phyloP scores from a whole-genome alignment of 192 early-diverging fungal genomes.

The Linderina pennispora region DNA sequence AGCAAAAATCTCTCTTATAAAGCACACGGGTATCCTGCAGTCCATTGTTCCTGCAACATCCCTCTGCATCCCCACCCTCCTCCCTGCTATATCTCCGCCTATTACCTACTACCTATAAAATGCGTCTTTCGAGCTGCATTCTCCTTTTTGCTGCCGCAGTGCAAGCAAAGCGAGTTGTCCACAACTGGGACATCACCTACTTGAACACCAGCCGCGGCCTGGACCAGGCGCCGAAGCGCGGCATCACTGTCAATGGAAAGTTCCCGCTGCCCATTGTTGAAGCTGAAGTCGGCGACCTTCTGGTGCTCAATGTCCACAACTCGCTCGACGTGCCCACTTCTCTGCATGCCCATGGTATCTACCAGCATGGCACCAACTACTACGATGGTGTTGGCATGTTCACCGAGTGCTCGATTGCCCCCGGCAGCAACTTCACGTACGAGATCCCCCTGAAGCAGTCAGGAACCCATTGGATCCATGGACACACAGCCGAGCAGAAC shows the following conservation, averaged over 20 bases:
- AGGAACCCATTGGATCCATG: slow-evolving; percentile 83
- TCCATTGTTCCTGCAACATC: too few species aligned
- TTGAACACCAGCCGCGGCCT: neutral
- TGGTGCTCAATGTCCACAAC: slow-evolving; percentile 45
- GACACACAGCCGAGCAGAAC: slow-evolving; percentile 64
- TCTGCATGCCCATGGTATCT: slow-evolving; percentile 72
- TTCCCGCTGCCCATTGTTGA: neutral
- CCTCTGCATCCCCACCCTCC: too few species aligned
- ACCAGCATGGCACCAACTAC: slow-evolving; percentile 58
- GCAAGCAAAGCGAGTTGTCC: neutral
- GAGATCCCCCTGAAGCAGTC: slow-evolving; percentile 54
- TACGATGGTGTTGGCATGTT: slow-evolving; percentile 61
- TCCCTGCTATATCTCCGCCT: too few species aligned
- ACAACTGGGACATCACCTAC: neutral
- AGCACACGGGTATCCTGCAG: too few species aligned
- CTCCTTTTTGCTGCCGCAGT: neutral
- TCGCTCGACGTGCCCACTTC: slow-evolving; percentile 54
- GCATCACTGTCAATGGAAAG: neutral
- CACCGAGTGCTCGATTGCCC: slow-evolving; percentile 70
- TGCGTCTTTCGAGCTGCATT: too few species aligned
- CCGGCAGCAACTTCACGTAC: slow-evolving; percentile 62
- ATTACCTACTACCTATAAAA: too few species aligned
- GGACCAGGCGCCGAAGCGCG: neutral
- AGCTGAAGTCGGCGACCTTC: neutral
- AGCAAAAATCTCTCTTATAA: too few species aligned